Base-by-base conservation (phyloP, 1,139 yeast species). In the Blastobotrys raffinosifermentans region DNA sequence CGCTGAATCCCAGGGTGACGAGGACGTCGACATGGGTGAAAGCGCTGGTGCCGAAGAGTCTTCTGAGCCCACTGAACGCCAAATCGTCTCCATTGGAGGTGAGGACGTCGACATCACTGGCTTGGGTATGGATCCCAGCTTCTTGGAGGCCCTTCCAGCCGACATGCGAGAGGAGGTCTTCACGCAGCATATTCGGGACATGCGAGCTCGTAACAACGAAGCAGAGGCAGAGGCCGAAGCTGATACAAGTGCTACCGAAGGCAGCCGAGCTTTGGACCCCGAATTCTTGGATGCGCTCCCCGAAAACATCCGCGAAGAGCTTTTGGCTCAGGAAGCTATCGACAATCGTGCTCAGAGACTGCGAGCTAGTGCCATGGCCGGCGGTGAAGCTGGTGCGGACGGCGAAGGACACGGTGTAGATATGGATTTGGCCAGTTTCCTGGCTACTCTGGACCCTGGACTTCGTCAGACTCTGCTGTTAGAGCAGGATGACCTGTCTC, bases 161-260 rank as follows among this genome's bases (percentile, higher is more conserved):
- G 94, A 85, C 38, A 83, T 89, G 83, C 69, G 96, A 37, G 94
- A 87, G 48, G 96, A 89, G 53, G 97, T 87, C 0, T 77, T 86
- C 53, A 77, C 93, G 0, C 94, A 87, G 50, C 95, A 87, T 55
- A 68, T 87, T 4, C 68, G 91, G 31, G 94, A 86, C 47, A 44
- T 67, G 66, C 48, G 51, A 11, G 62, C 68, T 2, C 47, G 40
- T 21, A 38, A 38, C 46, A 58, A 64, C 11, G 65, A 61, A 26
- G 55, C 64, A 1, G 71, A 70, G 5, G 22, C 36, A 6, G 27
- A 29, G n/a, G n/a, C n/a, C n/a, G n/a, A n/a, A n/a, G n/a, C n/a
- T n/a, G n/a, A n/a, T n/a, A n/a, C n/a, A n/a, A n/a, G 14, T 11
- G 31, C 29, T 19, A 27, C 17, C 4, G 35, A 8, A 4, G 32